Conservation (phyloP, 768 basidiomycete species). For the Inosperma sp. region DNA sequence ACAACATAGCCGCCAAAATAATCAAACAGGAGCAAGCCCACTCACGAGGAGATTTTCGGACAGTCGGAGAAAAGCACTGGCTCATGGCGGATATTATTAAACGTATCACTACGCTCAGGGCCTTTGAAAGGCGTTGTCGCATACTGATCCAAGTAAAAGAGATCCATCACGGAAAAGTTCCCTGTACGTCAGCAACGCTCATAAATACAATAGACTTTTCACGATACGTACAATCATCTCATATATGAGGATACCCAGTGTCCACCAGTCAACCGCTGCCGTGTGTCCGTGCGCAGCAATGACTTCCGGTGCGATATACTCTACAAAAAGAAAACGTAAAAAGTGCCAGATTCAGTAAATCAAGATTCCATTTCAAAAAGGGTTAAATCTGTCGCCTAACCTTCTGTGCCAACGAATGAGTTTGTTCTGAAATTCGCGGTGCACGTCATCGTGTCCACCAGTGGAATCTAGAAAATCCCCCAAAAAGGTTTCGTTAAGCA, state of each 20-base stretch:
- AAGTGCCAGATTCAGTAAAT: slow-evolving; percentile 15
- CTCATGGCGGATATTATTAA: slow-evolving; percentile 87
- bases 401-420: slow-evolving; percentile 99
- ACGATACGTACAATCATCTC: slow-evolving; percentile 89
- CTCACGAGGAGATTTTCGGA: slow-evolving; percentile 57
- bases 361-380: slow-evolving; percentile 14
- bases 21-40: slow-evolving; percentile 12
- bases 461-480: slow-evolving; percentile 56
- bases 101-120: slow-evolving; percentile 88
- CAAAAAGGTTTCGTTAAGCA: slow-evolving; percentile 13
- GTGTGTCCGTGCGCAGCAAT: slow-evolving; percentile 96
- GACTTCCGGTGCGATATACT: slow-evolving; percentile 99
- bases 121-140: slow-evolving; percentile 99
- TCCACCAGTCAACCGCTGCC: slow-evolving; percentile 99
- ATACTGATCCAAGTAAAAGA: slow-evolving; percentile 58
- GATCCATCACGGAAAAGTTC: slow-evolving; percentile 21
- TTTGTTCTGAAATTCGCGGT: slow-evolving; percentile 98
- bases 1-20: no score
- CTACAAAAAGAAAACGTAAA: slow-evolving; percentile 38
- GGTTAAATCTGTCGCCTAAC: slow-evolving; percentile 40
- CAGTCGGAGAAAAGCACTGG: slow-evolving; percentile 84
- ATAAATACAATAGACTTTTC: slow-evolving; percentile 27
- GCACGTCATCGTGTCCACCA: slow-evolving; percentile 96
- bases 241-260: slow-evolving; percentile 94
- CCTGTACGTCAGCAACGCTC: slow-evolving; percentile 34